A percentile compares a stretch with the other conserved stretches of the same genome.
These are phyloP conservation scores for Aspergillus texensis DNA, from an alignment of 2,329 filamentous ascomycete species.

Conservation along the genomic window DNA sequence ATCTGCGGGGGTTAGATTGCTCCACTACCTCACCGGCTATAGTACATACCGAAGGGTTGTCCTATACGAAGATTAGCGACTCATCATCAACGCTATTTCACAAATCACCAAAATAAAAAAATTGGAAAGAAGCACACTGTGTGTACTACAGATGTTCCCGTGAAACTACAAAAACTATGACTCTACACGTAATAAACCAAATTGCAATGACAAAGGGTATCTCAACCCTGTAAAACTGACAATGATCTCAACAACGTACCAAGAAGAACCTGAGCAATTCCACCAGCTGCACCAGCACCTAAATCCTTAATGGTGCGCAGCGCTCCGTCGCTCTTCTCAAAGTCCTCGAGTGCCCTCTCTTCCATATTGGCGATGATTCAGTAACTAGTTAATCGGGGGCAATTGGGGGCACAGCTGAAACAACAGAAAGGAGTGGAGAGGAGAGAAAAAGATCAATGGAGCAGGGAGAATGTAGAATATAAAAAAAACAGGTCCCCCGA, in stretches of 20 bases:
- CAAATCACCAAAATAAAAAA: background rate
- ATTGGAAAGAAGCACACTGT: constrained; percentile 1
- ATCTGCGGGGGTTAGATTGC: constrained; percentile 55
- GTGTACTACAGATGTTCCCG: background rate
- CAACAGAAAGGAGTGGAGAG: background rate
- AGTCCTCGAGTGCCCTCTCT: constrained; percentile 39
- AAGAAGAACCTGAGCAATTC: constrained; percentile 89
- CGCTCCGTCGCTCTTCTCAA: constrained; percentile 44
- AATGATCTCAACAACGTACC: constrained; percentile 61
- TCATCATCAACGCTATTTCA: background rate
- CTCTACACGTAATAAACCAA: background rate
- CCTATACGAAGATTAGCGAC: constrained; percentile 48
- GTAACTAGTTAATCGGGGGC: background rate
- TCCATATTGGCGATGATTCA: constrained; percentile 27
- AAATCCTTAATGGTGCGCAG: constrained; percentile 81
- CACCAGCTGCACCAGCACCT: constrained; percentile 85
- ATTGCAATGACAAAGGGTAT: background rate
- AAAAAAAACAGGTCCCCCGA: constrained; percentile 6
- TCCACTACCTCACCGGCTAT: background rate
- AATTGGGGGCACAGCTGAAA: constrained; percentile 5
- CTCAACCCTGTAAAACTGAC: background rate
- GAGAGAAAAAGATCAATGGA: background rate
- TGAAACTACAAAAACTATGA: background rate
- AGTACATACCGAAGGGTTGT: constrained; percentile 64
- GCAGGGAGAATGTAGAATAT: background rate